phyloP scores from a whole-genome alignment of 805 yeast species.

The Myxozyma mucilagina region DNA sequence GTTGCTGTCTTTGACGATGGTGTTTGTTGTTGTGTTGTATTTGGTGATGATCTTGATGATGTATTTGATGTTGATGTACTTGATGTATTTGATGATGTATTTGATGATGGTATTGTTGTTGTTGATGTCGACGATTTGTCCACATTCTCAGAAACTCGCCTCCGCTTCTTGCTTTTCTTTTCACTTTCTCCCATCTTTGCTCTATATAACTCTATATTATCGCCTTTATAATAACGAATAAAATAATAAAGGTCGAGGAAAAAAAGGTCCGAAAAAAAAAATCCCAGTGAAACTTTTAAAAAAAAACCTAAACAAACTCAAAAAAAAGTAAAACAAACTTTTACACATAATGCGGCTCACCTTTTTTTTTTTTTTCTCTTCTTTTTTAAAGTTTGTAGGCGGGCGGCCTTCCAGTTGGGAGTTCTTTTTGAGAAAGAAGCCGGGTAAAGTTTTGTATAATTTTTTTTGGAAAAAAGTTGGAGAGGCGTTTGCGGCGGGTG shows the following conservation, averaged over 20 bases:
- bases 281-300: neutral
- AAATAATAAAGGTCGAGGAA: too few species aligned
- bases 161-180: conserved; percentile 14
- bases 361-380: neutral
- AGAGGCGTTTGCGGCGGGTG: neutral
- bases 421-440: neutral
- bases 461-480: too few species aligned
- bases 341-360: neutral
- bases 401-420: conserved; percentile 1
- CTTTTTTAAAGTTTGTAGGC: too few species aligned
- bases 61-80: too few species aligned
- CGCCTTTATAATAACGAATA: neutral
- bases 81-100: neutral
- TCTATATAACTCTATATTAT: neutral
- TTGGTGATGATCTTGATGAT: too few species aligned
- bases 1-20: neutral
- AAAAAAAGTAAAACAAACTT: neutral
- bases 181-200: conserved; percentile 3
- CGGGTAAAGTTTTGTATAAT: neutral
- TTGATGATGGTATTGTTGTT: neutral
- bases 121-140: neutral
- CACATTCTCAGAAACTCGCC: neutral
- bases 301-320: neutral
- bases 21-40: neutral
- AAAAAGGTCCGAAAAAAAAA: too few species aligned